Base-by-base conservation (phyloP, 495 filamentous ascomycete genomes). In the Penicillium bialowiezense region DNA sequence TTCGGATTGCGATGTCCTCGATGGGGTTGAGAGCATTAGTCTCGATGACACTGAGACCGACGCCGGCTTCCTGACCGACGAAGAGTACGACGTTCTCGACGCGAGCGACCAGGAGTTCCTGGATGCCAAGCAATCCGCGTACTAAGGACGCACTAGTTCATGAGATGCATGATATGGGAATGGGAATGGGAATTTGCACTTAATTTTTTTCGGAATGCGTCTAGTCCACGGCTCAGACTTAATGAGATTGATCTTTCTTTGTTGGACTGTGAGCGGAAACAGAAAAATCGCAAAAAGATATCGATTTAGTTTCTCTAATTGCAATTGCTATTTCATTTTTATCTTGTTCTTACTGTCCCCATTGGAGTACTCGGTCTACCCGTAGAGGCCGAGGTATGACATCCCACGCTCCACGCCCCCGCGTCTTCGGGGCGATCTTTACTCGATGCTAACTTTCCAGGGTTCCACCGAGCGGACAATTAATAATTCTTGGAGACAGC, bases 21-120 rank as follows among this genome's bases (percentile, higher is more conserved):
- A 90, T 17, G 87, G 90, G 29, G 77, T 88, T 40, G 87, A 89
- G 58, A 81, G 74, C 56, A 56, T 80, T 37, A 86, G 84, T 62
- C 57, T 82, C 18, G 76, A 76, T 17, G 88, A 88, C 35, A 73
- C 75, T 8, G 72, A 76, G 9, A 70, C 74, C 9, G 73, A 76
- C n/a, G 68, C 73, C 42, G 87, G 83, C 7, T 96, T 95, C 76
- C 67, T 95, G 69, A 97, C 95, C 10, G 93, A 98, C 55, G 93
- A 97, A 58, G 93, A 98, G 72, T 98, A 96, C 58, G 93, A 98
- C 54, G 86, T 97, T 52, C 84, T 97, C 21, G 89, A 95, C 72
- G 95, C 91, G 18, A 95, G 89, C 50, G 95, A 97, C 52, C 91
- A 96, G 61, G 93, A 98, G 65, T 86, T 79, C 50, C 63, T 85